Percentiles rank a stretch among this genome's conserved stretches.
phyloP scores from a whole-genome alignment of 148 eudicot genomes.

The Cornus florida region DNA sequence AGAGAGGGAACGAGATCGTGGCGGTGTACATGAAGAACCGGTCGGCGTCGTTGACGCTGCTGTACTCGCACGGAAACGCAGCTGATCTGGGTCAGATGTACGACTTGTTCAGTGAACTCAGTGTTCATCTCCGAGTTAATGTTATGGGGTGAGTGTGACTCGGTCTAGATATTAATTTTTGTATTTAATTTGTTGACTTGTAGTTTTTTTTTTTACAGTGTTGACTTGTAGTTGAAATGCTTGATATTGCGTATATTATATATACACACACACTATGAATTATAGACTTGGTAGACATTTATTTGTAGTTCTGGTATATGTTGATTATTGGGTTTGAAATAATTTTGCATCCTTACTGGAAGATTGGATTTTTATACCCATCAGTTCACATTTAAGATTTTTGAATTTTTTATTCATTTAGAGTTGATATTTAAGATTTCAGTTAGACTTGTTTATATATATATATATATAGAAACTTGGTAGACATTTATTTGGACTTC shows the following conservation, averaged over 20 bases:
- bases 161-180: background rate
- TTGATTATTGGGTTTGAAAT: background rate
- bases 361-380: background rate
- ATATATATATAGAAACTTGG: too few relatives aligned
- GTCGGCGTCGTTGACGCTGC: constrained; percentile 27
- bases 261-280: background rate
- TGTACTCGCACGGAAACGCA: constrained; percentile 32
- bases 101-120: constrained; percentile 26
- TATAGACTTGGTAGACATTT: too few relatives aligned
- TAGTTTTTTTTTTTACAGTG: too few relatives aligned
- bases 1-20: constrained; percentile 45
- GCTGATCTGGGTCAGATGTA: constrained; percentile 37
- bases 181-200: background rate
- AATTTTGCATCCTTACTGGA: background rate
- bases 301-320: too few relatives aligned
- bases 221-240: background rate
- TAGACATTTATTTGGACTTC: too few relatives aligned
- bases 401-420: too few relatives aligned
- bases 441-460: too few relatives aligned
- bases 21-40: constrained; percentile 43
- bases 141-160: constrained; percentile 23
- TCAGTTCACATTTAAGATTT: too few relatives aligned
- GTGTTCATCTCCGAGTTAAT: constrained; percentile 29
- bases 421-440: too few relatives aligned
- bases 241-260: background rate